Evolutionary conservation across 306 rosid genomes (phyloP), one percentile per base, ranked within the genome.

Genomic region (Cucumis sativus): DNA sequence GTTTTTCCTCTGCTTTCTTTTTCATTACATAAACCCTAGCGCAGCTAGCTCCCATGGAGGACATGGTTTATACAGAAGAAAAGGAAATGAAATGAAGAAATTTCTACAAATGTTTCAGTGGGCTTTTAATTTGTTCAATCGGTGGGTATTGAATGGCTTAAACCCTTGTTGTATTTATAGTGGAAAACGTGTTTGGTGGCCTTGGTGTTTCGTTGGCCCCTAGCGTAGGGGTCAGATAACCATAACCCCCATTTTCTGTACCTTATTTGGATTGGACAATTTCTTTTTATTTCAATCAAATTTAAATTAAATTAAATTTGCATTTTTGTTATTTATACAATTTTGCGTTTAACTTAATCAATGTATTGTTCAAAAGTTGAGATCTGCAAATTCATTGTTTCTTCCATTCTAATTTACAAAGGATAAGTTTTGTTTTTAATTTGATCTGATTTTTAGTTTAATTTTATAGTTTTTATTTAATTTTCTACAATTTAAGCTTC

Each of bases 1-100:
- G 23, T n/a, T 86, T 84, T 77, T 86, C 83, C 82, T 80, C 55
- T 25, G 76, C 84, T 18, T 67, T 80, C 75, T 82, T 86, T 49
- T 75, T 74, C 87, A 84, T 84, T 41, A 84, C 78, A 74, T 82
- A 80, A 62, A 87, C 78, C 20, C 78, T 76, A 35, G 90, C 88
- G 49, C 78, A 84, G 41, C 82, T 82, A 1, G 83, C 81, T 28
- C 82, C 90, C 37, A 84, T 70, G 56, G 86, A 84, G 37, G 90
- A 79, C 90, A 87, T 84, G 60, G 12, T 47, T 43, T 70, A 7
- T 6, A 45, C 75, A 21, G 10, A 41, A 4, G 15, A 21, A 17
- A 41, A 4, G 15, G 2, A 39, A 8, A 8, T 10, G 17, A 41
- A 67, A 35, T 7, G 14, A 63, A 30, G 3, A 7, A 4, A 18